A percentile compares a stretch with the other conserved stretches of the same genome.
Conservation (phyloP, 2,329 filamentous ascomycete species). For the Geosmithia putterillii region DNA sequence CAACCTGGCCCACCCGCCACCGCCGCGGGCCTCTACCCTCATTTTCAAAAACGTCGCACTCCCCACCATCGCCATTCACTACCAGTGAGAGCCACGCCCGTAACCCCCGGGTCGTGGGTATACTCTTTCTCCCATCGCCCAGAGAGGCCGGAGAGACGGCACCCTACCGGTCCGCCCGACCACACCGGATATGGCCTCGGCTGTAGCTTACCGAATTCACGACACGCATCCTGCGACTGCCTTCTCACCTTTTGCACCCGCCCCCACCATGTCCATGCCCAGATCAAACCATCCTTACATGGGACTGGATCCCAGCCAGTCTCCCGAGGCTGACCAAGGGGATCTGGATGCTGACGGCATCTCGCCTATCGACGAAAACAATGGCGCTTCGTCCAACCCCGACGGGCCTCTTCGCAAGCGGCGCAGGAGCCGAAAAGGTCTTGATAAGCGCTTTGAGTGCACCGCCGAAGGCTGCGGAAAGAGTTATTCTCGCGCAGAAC, state of each 20-base stretch:
- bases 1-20: not conserved
- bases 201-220: not conserved
- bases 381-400: constrained; percentile 37
- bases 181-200: not conserved
- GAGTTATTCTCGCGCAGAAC: constrained; percentile 91
- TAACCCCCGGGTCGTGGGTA: not conserved
- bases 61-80: not conserved
- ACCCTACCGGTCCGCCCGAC: not conserved
- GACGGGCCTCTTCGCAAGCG: constrained; percentile 47
- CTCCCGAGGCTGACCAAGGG: not conserved
- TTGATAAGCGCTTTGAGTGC: constrained; percentile 77
- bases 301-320: not conserved
- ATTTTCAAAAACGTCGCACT: not conserved
- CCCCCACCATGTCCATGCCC: not conserved
- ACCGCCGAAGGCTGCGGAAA: constrained; percentile 82
- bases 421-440: constrained; percentile 60
- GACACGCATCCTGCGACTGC: not conserved
- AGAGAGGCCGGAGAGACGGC: not conserved
- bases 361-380: constrained; percentile 4
- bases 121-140: not conserved
- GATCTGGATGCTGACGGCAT: not conserved
- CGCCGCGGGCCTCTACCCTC: not conserved
- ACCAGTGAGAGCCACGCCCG: too few species aligned
- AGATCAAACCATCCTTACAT: not conserved
- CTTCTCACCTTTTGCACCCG: not conserved